Evolutionary conservation across 1,284 basidiomycete genomes (phyloP), one percentile per base, ranked within the genome.

Genomic region (Laetiporus sulphureus): DNA sequence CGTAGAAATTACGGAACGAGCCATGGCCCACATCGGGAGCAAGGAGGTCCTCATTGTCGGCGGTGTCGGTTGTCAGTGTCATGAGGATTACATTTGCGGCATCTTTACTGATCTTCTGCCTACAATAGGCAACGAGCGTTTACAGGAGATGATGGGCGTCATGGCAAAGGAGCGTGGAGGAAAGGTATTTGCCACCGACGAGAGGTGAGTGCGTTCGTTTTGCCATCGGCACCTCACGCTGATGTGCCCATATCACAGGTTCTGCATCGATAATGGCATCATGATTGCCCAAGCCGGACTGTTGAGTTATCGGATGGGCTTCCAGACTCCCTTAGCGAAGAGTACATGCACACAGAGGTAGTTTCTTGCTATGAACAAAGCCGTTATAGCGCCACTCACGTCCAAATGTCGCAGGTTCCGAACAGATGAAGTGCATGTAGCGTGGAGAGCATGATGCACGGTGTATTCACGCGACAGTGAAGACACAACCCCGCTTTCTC

Each of bases 271-370:
- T 65, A 99, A 99, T 57, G 96, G 96, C 2, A 95, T 99, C 57
- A 99, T 99, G 96, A 99, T 99, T 44, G 96, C 96, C 1, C 96
- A 99, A 62, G 96, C 96, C 2, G 95, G 95, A 20, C 70, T 99
- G 36, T 71, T 99, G 29, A 83, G 85, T 45, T 91, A 82, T 63
- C 76, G 96, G 5, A 98, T 96, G 92, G 95, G 95, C n/a, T 74
- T 81, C 50, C 65, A 66, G 35, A 96, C 91, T 1, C 75, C 84
- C 2, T 57, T 97, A 24, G 64, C 73, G 31, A 79, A 94, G 59
- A 92, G 83, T 44, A 84, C 79, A 25, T 93, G 91, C 52, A 97
- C 92, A 5, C 93, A 97, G 24, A 29, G 31, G 36, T 36, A n/a
- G n/a, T n/a, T n/a, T n/a, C n/a, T n/a, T n/a, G n/a, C n/a, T n/a